phyloP scores from a whole-genome alignment of 495 filamentous ascomycete genomes.

The Rhypophila decipiens region DNA sequence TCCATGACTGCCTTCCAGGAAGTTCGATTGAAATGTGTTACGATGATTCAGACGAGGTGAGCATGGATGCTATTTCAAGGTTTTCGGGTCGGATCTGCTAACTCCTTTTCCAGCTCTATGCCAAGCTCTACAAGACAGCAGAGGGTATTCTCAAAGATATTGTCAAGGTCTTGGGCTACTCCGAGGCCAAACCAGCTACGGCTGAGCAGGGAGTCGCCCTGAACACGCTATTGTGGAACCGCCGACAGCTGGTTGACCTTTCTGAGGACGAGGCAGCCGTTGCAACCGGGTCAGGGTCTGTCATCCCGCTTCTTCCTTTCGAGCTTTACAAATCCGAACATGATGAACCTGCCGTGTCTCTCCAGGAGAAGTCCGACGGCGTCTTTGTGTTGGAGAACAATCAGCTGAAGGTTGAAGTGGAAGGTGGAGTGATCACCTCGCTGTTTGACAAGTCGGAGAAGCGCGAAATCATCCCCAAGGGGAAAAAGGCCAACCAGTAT shows the following conservation, averaged over 20 bases:
- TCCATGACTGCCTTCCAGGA: conserved; percentile 96
- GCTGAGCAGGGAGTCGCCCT: conserved; percentile 47
- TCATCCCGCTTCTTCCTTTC: conserved; percentile 45
- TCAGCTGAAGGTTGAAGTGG: conserved; percentile 63
- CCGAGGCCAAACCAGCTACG: conserved; percentile 24
- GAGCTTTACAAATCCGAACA: conserved; percentile 33
- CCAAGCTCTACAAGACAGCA: conserved; percentile 71
- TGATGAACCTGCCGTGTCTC: conserved; percentile 46
- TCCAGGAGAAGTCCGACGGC: conserved; percentile 59
- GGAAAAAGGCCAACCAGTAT: conserved; percentile 78
- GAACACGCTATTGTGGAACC: conserved; percentile 80
- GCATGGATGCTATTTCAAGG: not conserved
- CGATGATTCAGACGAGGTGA: conserved; percentile 76
- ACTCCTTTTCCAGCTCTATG: conserved; percentile 55
- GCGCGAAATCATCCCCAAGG: conserved; percentile 73
- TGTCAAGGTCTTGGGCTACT: conserved; percentile 58
- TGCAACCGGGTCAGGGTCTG: conserved; percentile 41
- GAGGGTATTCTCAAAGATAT: conserved; percentile 63
- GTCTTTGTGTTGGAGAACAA: conserved; percentile 74
- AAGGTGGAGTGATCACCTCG: conserved; percentile 72
- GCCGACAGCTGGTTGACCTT: conserved; percentile 63
- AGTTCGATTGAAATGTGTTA: conserved; percentile 96
- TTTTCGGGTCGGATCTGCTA: not conserved
- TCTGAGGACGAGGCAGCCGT: conserved; percentile 40
- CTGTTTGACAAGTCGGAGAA: conserved; percentile 63